Evolutionary conservation across 1,284 basidiomycete species (phyloP).

Genomic region (Marasmius tenuissimus): DNA sequence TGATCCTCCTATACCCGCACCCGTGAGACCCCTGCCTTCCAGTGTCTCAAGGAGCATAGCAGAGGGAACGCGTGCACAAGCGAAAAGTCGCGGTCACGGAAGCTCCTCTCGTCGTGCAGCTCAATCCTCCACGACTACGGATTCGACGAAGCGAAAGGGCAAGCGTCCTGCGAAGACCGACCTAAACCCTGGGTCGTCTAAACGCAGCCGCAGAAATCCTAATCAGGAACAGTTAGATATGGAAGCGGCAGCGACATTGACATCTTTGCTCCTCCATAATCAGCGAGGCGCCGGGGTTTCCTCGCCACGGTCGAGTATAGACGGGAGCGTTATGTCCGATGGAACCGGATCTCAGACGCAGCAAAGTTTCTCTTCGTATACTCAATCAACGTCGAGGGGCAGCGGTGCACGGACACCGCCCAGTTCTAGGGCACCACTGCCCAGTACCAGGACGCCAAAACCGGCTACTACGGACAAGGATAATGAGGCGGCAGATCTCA

Average conservation of each 20-base stretch:
- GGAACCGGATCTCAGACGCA: conserved; percentile 56
- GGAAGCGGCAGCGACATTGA: conserved; percentile 78
- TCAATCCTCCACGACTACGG: neutral
- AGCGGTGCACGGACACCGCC: neutral
- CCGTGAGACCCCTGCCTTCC: conserved; percentile 42
- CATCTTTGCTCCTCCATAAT: conserved; percentile 64
- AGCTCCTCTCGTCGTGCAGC: neutral
- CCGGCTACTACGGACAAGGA: conserved; percentile 64
- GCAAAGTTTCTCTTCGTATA: conserved; percentile 22
- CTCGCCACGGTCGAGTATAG: conserved; percentile 70
- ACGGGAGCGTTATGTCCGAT: conserved; percentile 38
- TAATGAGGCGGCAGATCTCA: conserved; percentile 76
- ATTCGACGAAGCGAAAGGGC: conserved; percentile 14
- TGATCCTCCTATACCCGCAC: conserved; percentile 65
- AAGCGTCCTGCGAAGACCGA: conserved; percentile 28
- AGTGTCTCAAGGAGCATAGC: conserved; percentile 40
- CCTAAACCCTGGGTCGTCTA: conserved; percentile 16
- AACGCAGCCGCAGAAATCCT: conserved; percentile 24
- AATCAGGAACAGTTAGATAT: conserved; percentile 65
- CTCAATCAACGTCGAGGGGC: neutral
- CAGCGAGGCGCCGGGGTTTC: conserved; percentile 56
- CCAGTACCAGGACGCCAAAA: conserved; percentile 30
- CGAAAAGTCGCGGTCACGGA: conserved; percentile 20
- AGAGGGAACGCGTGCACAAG: conserved; percentile 43
- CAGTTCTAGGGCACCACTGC: conserved; percentile 6